Evolutionary conservation across 345 rosid genomes (phyloP), one percentile per base, ranked within the genome.

Genomic region (Gossypium rotundifolium): DNA sequence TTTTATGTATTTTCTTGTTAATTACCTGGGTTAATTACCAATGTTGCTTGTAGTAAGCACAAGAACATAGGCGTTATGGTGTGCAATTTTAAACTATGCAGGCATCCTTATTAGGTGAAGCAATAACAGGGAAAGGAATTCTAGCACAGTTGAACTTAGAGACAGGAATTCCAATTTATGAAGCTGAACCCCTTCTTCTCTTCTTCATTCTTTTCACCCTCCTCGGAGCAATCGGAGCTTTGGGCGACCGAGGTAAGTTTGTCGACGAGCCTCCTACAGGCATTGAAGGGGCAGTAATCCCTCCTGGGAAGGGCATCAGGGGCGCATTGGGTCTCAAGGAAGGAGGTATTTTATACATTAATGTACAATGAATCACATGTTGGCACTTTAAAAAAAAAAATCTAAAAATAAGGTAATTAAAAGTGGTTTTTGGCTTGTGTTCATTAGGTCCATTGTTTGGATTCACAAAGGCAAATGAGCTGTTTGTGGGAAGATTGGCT

Each of bases 41-140:
- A 4, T 20, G 60, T 1, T 55, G 58, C 18, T 53, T 53, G 22
- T 53, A 53, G 22, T n/a, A 17, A 53, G 58, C 22, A 55, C 14
- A 23, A 29, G 7, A 65, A 67, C 42, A 16, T 20, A 22, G 33
- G 40, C 65, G 29, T 71, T 61, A 52, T 59, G 72, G 27, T 62
- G 27, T 62, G 48, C 57, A n/a, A 6, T 2, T 49, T 17, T 53
- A n/a, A 33, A 33, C 40, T 2, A n/a, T 6, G 70, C 74, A 94
- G 98, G 98, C 98, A 38, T 94, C 98, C 0, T 76, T 94, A 82
- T 17, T 94, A 68, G 98, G 98, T 38, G 98, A 94, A 83, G 98
- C 78, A 1, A 9, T 94, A 65, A 94, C 98, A 1, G 98, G 98
- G 44, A 92, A 94, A 83, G 98, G 98, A 66, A 94, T 94, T 68